These are phyloP conservation scores for Cynara cardunculus DNA, from an alignment of 129 eudicot species.

Conservation along the genomic window DNA sequence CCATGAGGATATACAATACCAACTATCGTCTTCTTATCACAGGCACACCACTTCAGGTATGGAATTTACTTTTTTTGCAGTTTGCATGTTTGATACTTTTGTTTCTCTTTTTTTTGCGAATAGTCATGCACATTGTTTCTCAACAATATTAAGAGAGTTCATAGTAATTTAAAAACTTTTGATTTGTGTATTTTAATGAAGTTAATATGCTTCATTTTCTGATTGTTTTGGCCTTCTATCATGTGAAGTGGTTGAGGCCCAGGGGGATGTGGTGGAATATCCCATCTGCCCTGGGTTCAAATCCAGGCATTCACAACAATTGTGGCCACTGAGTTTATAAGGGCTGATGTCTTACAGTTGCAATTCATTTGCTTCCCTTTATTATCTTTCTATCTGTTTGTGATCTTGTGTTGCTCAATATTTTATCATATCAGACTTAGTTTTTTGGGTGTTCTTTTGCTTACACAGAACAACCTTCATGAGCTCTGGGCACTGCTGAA, in stretches of 20 bases:
- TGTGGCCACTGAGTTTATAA: too few relatives aligned
- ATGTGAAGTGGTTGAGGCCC: too few relatives aligned
- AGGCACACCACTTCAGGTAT: slow-evolving; percentile 97
- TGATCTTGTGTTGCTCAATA: background rate
- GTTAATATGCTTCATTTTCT: too few relatives aligned
- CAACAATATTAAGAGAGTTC: background rate
- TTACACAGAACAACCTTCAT: slow-evolving; percentile 93
- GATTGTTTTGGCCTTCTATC: too few relatives aligned
- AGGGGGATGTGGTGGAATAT: too few relatives aligned
- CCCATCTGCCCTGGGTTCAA: too few relatives aligned
- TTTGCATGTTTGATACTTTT: background rate
- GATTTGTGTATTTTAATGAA: too few relatives aligned
- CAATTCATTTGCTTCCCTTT: background rate
- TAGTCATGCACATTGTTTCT: background rate
- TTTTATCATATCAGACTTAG: background rate
- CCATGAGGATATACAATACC: slow-evolving; percentile 92
- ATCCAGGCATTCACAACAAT: too few relatives aligned
- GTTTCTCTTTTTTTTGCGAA: background rate
- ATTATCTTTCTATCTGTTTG: background rate
- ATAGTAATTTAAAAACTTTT: too few relatives aligned
- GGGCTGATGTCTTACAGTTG: too few relatives aligned
- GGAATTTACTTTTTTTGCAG: background rate
- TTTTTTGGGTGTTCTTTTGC: background rate
- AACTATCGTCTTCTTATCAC: slow-evolving; percentile 94
- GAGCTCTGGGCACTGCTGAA: slow-evolving; percentile 98